Base-by-base conservation (phyloP, 1,139 yeast species). In the Scheffersomyces lignicola region DNA sequence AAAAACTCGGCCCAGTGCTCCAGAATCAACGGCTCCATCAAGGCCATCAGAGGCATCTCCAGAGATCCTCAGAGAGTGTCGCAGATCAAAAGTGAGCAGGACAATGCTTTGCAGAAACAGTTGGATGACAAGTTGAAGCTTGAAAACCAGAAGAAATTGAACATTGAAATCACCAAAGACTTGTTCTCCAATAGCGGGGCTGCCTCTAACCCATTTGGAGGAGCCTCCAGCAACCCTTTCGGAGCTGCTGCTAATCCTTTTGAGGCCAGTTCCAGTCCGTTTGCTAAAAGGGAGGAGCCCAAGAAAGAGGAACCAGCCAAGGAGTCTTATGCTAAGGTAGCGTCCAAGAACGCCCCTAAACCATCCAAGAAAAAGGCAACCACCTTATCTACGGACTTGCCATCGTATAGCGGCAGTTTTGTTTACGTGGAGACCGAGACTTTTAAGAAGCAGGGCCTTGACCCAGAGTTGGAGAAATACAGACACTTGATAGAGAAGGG, bases 1-100 rank as follows among this genome's bases (percentile, higher is more conserved):
- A 65, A 72, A 31, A 71, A 78, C 34, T 62, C 80, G 1, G 49
- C 45, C 3, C 46, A 44, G 7, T 92, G 97, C 54, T 73, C 83
- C 30, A 70, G 84, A 42, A 74, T 78, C 46, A 69, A 75, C 14
- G 96, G 95, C 3, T 67, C 83, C 2, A 64, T 88, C 3, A 76
- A 83, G 48, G 88, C 86, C 21, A 65, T 89, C 33, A 69, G 96
- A 54, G 96, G 94, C 4, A 68, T 89, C 3, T 63, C 69, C 40
- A 80, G 80, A 47, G 85, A 81, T 50, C 75, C 78, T 2, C 61
- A 51, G 8, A 65, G 67, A 36, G 66, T 79, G 38, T 62, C 62
- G 3, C 51, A 60, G 40, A 49, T 73, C 35, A 60, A 67, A 45
- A 48, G 52, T 16, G 73, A 69, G 38, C 61, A 65, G 21, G 63